phyloP scores from a whole-genome alignment of 1,284 basidiomycete species.

The Cerioporus squamosus region DNA sequence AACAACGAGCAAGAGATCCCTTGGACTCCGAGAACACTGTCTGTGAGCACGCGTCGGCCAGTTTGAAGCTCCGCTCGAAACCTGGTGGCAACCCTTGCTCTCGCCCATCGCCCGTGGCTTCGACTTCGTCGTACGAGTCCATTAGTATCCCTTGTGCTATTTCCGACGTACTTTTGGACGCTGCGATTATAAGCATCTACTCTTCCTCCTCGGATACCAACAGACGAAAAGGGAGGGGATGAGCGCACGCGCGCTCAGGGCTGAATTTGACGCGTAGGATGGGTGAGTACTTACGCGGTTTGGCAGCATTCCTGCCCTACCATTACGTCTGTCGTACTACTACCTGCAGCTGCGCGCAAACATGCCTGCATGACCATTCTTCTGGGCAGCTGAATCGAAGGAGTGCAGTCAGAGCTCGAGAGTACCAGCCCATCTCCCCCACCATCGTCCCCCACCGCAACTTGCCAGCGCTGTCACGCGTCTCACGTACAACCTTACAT shows the following conservation, averaged over 20 bases:
- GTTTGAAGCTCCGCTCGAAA: conserved; percentile 33
- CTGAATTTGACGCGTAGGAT: conserved; percentile 1
- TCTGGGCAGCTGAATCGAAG: too few species aligned
- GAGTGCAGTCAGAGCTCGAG: too few species aligned
- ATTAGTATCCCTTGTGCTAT: too few species aligned
- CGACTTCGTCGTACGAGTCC: neutral
- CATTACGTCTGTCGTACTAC: neutral
- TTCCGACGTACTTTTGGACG: too few species aligned
- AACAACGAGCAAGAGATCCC: conserved; percentile 37
- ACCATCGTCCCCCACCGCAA: neutral
- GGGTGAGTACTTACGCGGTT: neutral
- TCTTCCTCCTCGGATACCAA: too few species aligned
- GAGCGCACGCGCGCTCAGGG: neutral
- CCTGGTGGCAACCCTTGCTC: conserved; percentile 12
- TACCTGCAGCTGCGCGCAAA: too few species aligned
- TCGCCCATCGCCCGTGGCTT: neutral
- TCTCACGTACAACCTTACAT: too few species aligned
- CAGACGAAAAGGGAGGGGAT: too few species aligned
- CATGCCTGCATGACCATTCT: neutral
- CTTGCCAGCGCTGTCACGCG: neutral
- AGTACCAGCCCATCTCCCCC: neutral
- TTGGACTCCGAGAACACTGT: conserved; percentile 18
- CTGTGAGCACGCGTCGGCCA: conserved; percentile 25
- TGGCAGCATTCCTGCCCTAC: neutral
- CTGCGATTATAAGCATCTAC: too few species aligned